Evolutionary conservation across 257 asterid genomes (phyloP), one percentile per base, ranked within the genome.

Genomic region (Nemophila menziesii): DNA sequence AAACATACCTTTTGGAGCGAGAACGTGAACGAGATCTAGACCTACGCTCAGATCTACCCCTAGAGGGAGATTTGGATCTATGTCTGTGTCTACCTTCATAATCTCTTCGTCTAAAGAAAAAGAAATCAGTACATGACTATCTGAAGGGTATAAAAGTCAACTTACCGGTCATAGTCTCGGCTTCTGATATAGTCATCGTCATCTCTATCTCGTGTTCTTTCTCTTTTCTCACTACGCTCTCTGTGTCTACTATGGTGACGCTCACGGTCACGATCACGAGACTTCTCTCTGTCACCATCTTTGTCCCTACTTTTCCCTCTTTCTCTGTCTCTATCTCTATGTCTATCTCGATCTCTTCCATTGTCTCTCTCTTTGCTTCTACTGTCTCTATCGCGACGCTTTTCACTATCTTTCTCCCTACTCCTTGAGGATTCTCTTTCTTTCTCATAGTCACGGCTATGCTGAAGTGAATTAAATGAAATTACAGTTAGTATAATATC

Each of bases 1-100:
- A 7, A 38, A 29, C 65, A 51, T 67, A 86, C 94, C 97, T 86
- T 65, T 82, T 86, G 33, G 93, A 82, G 51, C 80, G 82, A 39
- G 94, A 81, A 16, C 87, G 92, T 46, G 97, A 81, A 17, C 85
- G 73, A 24, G 94, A 83, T 73, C 84, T 70, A 46, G 94, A 77
- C 56, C 73, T 75, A 50, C 51, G 86, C 53, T 77, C 86, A 20
- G 87, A 70, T 63, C 54, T 77, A 67, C 74, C 71, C 57, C 56
- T 86, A 15, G 92, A 80, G 27, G 64, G 86, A 46, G 94, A 86
- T 44, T 74, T 63, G 55, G 94, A 77, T 66, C 82, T 72, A 36
- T 53, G 90, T 22, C 60, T 60, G 54, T 53, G 92, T 34, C 73
- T 69, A 17, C 75, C 90, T 67, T 86, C 96, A 34, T 48, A 61